Evolutionary conservation across 2,329 filamentous ascomycete genomes (phyloP), one percentile per base, ranked within the genome.

Genomic region (Clarireedia hainanense): DNA sequence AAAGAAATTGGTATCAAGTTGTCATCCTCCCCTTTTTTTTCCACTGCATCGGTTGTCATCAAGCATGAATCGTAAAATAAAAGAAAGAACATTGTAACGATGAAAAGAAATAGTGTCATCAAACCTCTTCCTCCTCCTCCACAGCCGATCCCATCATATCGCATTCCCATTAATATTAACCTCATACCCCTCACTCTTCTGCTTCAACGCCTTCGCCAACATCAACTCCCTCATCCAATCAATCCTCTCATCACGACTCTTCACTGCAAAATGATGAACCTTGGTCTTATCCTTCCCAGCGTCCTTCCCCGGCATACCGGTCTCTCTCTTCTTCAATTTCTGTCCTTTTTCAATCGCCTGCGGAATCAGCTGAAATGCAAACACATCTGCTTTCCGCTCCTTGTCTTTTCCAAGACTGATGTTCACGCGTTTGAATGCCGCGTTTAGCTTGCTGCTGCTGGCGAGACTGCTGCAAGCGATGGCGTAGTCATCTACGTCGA

Each of bases 191-290:
- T 90, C 85, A 47, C 82, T 84, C 79, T 91, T 94, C 72, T 90
- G 86, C 76, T 85, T 88, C 69, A 90, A 75, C 17, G 89, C 89
- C 75, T 94, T 94, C 53, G 89, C 89, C 47, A 95, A 81, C 89
- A 95, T 95, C 59, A 95, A 75, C 78, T 95, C 89, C 54, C 89
- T 80, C 89, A 95, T 95, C 94, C 94, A 99, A 70, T 96, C 92
- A 66, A 97, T 96, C 59, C 92, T 81, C 69, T 96, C 89, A 68
- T 96, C 89, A 14, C 91, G 81, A 65, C 79, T 83, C 73, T 86
- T 87, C 64, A 96, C 92, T 0, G 92, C 89, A 69, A 97, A 97
- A 70, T 97, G 90, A 68, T 97, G 92, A 46, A 89, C 88, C 78
- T 96, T 96, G 65, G 83, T 83, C 10, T 80, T 83, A 55, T 80